Evolutionary conservation across 2,329 filamentous ascomycete genomes (phyloP).

Genomic region (Beauveria australis): DNA sequence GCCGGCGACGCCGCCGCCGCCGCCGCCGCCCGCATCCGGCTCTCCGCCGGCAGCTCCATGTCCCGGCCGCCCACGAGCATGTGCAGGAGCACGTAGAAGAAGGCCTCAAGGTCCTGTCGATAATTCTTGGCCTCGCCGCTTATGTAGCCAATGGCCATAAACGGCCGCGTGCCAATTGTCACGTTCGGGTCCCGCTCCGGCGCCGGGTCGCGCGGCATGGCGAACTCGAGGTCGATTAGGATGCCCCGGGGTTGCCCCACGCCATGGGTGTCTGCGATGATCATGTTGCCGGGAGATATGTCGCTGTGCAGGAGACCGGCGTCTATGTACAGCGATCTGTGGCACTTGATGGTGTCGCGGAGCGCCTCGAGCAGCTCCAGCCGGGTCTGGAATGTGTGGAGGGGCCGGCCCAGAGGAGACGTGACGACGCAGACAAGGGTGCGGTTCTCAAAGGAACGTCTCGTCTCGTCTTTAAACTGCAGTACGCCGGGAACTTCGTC

Average conservation of each 20-base stretch:
- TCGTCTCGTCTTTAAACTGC: slow-evolving; percentile 12
- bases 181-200: neutral
- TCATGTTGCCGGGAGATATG: slow-evolving; percentile 16
- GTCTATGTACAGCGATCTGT: slow-evolving; percentile 13
- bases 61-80: slow-evolving; percentile 7
- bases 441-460: slow-evolving; percentile 14
- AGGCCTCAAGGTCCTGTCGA: slow-evolving; percentile 21
- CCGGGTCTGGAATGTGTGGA: slow-evolving; percentile 14
- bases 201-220: slow-evolving; percentile 10
- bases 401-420: slow-evolving; percentile 16
- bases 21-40: neutral
- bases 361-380: slow-evolving; percentile 15
- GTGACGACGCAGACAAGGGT: slow-evolving; percentile 16
- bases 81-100: slow-evolving; percentile 19
- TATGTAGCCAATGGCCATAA: slow-evolving; percentile 19
- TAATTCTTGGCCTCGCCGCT: slow-evolving; percentile 13
- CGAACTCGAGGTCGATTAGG: slow-evolving; percentile 17
- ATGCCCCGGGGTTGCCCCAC: slow-evolving; percentile 9
- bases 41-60: neutral
- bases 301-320: slow-evolving; percentile 14
- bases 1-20: neutral
- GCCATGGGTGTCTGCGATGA: slow-evolving; percentile 9
- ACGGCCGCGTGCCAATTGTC: neutral
- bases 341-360: slow-evolving; percentile 16
- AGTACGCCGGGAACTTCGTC: neutral